Base-by-base conservation (phyloP, 1,284 basidiomycete species). In the Trametes hirsuta region DNA sequence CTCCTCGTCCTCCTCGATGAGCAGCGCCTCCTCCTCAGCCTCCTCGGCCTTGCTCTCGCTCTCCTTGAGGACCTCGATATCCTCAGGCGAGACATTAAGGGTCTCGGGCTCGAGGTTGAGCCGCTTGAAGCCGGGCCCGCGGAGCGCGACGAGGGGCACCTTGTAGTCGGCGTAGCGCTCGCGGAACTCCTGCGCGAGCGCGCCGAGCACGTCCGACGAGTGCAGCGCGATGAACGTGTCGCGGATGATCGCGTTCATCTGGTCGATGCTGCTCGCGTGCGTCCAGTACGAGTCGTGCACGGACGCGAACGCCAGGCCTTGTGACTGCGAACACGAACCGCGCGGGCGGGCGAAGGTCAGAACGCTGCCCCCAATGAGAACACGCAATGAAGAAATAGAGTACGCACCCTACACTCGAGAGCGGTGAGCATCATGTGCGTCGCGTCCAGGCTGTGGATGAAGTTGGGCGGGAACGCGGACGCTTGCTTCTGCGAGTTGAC, bases 281-380 rank as follows among this genome's bases (percentile, higher is more conserved):
- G 97, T 98, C 97, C 97, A 99, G 79, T 98, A 99, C 1, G 95
- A 98, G 74, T 99, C 97, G 75, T 99, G 97, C 12, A 99, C 97
- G 2, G 94, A 93, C 0, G 96, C 97, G 73, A 98, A 98, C 0
- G 90, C 90, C 61, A 97, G 73, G 48, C 80, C 81, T 69, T 84
- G 82, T 18, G 86, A 82, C 88, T 92, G 61, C 21, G 15, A 30
- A 30, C 5, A 30, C 5, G 2, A 8, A 30, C 18, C 18, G 30
- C 30, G 30, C 30, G 30, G 5, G 8, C 30, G 8, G 30, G 30
- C 30, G 30, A 30, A 30, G 30, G 30, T 30, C 30, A 30, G 30
- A 30, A 30, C 30, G n/a, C 49, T 30, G 44, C 30, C 15, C 50
- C 40, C 58, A 58, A 36, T 39, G 36, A 21, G 39, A 40, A 24